Evolutionary conservation across 192 early-diverging fungal genomes (phyloP).

Genomic region (Coemansia sp.): DNA sequence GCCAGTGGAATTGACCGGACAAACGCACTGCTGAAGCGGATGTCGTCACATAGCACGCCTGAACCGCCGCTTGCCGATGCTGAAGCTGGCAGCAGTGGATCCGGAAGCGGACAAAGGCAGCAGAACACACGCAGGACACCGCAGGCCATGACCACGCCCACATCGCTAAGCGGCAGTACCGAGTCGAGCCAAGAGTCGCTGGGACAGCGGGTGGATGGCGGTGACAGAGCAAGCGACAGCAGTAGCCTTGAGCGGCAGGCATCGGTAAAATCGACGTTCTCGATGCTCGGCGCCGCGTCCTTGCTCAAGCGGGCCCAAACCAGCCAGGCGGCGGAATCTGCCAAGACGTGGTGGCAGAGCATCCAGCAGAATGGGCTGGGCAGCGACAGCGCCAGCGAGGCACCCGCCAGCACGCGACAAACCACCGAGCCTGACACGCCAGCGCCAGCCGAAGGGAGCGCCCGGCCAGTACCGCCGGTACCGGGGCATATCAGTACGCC

Average conservation of each 20-base stretch:
- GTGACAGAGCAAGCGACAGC: background rate
- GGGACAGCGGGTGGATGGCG: background rate
- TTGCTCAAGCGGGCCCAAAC: conserved; percentile 38
- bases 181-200: conserved; percentile 17
- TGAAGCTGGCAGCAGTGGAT: background rate
- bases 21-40: too few species aligned
- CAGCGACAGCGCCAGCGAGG: background rate
- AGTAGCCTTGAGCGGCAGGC: background rate
- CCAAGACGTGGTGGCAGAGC: conserved; percentile 46
- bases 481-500: conserved; percentile 3
- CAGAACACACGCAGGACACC: background rate
- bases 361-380: conserved; percentile 13
- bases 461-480: too few species aligned
- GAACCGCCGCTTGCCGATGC: background rate
- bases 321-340: conserved; percentile 45
- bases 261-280: conserved; percentile 25
- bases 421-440: background rate
- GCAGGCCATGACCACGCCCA: conserved; percentile 15
- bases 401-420: background rate
- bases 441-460: background rate
- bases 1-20: too few species aligned
- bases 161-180: conserved; percentile 3
- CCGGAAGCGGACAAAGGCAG: too few species aligned
- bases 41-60: too few species aligned
- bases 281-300: conserved; percentile 21